Base-by-base conservation (phyloP, 2,329 filamentous ascomycete genomes). In the Clarireedia hainanense region DNA sequence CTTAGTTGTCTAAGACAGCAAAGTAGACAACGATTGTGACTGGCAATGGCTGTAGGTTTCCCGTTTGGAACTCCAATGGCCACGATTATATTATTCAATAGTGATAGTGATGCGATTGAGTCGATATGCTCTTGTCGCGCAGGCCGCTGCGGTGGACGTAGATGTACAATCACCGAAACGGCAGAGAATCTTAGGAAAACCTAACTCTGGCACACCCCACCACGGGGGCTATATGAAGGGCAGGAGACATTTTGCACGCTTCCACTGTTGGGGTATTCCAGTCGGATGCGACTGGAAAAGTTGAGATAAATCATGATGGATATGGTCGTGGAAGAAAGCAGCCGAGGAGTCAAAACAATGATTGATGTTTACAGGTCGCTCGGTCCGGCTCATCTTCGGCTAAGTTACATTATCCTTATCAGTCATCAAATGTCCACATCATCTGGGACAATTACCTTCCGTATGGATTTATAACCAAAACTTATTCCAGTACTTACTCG, bases 221-320 rank as follows among this genome's bases (percentile, higher is more conserved):
- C 63, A 57, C 60, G 66, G 66, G 66, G 66, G 66, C 62, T 68
- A 68, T 68, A 64, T 9, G 55, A 60, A 55, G 58, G 58, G 59
- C 60, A 64, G 59, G 61, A 58, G 39, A 58, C 64, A 65, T 66
- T 65, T 60, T 60, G 52, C 48, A 61, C 65, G 55, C 61, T 60
- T 56, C 61, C 62, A 47, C 56, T 61, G 60, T 47, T 60, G 36
- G 45, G 57, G 27, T 20, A 37, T 46, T 60, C 58, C 57, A 67
- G 66, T 65, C 65, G 55, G 48, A 59, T 9, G 27, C 52, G 65
- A 65, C 66, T 64, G 60, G 55, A 49, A 52, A 55, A 47, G 40
- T 60, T 58, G 57, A 59, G 57, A 64, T 63, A 54, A 57, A 46
- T 59, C 64, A 67, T 68, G 55, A 61, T 67, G 57, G 58, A 60